These are phyloP conservation scores for Breviolum minutum DNA, from an alignment of 73 alveolate species.

Conservation along the genomic window DNA sequence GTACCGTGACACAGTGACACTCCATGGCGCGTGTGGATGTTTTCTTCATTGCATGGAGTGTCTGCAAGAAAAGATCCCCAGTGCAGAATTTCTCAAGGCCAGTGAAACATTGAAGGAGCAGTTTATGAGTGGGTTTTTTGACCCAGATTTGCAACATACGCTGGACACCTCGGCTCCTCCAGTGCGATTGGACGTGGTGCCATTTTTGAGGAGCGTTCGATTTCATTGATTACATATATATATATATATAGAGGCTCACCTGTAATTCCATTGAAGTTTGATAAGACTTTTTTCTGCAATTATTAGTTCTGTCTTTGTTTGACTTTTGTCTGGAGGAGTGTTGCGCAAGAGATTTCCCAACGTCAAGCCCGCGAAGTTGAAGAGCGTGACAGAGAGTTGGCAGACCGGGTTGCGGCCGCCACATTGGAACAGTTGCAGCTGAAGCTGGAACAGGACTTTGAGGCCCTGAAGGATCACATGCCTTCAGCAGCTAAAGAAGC, in stretches of 20 bases:
- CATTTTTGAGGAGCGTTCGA: neutral
- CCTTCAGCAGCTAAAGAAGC: neutral
- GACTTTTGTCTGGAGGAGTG: neutral
- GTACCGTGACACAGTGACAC: neutral
- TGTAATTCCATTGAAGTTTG: neutral
- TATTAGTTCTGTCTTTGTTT: neutral
- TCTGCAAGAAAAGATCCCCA: neutral
- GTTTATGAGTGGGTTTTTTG: neutral
- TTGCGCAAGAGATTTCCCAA: neutral
- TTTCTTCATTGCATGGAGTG: neutral
- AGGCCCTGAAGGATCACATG: neutral
- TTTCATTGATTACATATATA: too few species aligned
- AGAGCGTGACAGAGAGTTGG: neutral
- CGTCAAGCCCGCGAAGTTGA: neutral
- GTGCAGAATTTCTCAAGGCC: neutral
- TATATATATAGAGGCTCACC: neutral
- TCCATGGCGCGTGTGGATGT: neutral
- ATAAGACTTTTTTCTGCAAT: neutral
- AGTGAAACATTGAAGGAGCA: neutral
- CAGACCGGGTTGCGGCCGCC: neutral
- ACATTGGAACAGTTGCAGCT: neutral
- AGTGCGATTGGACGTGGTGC: neutral
- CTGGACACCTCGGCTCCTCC: slow-evolving; percentile 2
- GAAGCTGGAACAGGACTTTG: neutral
- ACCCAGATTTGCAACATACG: neutral